Evolutionary conservation across 441 rosid genomes (phyloP).

Genomic region (Adansonia madagascariensis): DNA sequence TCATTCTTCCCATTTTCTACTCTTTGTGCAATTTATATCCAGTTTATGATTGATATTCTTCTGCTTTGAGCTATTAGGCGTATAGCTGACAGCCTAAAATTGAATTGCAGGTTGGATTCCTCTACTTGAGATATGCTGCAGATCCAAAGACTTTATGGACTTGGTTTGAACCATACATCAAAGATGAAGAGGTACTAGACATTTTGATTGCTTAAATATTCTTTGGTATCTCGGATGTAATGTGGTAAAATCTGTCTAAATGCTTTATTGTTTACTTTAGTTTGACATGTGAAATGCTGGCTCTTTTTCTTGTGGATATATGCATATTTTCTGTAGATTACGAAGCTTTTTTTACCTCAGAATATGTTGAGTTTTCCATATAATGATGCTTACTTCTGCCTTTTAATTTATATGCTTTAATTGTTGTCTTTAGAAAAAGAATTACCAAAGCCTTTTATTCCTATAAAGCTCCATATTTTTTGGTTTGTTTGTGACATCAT

Average conservation of each 20-base stretch:
- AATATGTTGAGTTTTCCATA: background rate
- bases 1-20: conserved; percentile 1
- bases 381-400: background rate
- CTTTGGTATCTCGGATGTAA: background rate
- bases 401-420: background rate
- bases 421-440: background rate
- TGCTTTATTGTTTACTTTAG: too few relatives aligned
- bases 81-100: conserved; percentile 31
- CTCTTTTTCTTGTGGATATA: too few relatives aligned
- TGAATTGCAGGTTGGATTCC: conserved; percentile 82
- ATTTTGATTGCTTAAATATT: background rate
- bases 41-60: conserved; percentile 10
- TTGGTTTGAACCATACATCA: conserved; percentile 89
- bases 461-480: background rate
- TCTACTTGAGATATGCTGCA: conserved; percentile 87
- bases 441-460: background rate
- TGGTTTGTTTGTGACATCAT: too few relatives aligned
- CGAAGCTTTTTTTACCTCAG: too few relatives aligned
- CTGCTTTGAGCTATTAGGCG: background rate
- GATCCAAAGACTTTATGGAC: conserved; percentile 95
- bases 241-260: background rate
- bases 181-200: conserved; percentile 81
- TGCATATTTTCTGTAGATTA: too few relatives aligned
- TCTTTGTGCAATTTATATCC: conserved; percentile 15
- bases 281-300: too few relatives aligned